Evolutionary conservation across 768 basidiomycete genomes (phyloP).

Genomic region (Coprinopsis marcescibilis): DNA sequence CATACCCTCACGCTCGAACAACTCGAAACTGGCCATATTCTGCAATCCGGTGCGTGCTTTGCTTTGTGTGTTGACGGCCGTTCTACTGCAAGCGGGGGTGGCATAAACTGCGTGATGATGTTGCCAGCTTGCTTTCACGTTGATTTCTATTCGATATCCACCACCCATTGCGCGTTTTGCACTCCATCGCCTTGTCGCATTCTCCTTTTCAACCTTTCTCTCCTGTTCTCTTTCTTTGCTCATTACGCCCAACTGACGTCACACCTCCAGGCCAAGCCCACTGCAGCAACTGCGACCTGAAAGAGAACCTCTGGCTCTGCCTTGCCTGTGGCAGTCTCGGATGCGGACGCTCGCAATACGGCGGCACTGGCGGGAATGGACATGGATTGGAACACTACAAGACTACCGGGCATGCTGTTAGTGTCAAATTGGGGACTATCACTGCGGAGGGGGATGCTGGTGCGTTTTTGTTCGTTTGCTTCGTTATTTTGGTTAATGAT

Average conservation of each 20-base stretch:
- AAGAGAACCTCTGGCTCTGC: conserved; percentile 93
- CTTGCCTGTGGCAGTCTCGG: conserved; percentile 85
- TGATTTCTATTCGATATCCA: no score
- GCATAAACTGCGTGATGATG: no score
- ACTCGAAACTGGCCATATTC: conserved; percentile 38
- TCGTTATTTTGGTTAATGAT: neutral
- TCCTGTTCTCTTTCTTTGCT: no score
- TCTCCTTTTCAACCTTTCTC: no score
- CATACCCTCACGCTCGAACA: conserved; percentile 55
- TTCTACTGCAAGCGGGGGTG: no score
- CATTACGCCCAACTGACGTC: no score
- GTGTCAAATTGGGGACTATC: conserved; percentile 94
- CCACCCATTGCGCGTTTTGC: no score
- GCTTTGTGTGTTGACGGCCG: no score
- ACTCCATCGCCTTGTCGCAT: no score
- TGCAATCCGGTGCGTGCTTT: conserved; percentile 43
- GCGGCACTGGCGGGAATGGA: conserved; percentile 79
- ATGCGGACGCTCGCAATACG: conserved; percentile 83
- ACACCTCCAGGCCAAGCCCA: conserved; percentile 73
- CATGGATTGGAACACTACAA: conserved; percentile 82
- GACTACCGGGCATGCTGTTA: conserved; percentile 67
- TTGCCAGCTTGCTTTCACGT: no score
- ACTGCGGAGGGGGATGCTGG: conserved; percentile 92
- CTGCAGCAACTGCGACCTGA: conserved; percentile 79
- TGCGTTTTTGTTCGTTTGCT: conserved; percentile 29